These are phyloP conservation scores for Tympanopsis confertula DNA, from an alignment of 2,329 filamentous ascomycete genomes.

Conservation along the genomic window DNA sequence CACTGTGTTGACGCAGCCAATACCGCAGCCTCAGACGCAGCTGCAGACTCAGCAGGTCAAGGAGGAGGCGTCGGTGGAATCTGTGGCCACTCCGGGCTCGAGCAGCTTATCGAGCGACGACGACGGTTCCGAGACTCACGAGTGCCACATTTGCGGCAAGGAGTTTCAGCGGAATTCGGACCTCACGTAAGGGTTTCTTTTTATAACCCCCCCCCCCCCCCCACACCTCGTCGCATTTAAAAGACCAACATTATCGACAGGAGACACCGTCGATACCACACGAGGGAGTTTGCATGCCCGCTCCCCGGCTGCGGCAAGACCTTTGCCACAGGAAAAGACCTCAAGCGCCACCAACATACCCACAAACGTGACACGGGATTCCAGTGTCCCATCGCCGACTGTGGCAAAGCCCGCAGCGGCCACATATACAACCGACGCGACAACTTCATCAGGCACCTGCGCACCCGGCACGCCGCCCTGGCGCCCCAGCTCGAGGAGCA, in stretches of 20 bases:
- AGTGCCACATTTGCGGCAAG: background rate
- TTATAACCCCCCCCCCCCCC: background rate
- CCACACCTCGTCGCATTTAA: no score
- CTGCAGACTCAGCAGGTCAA: background rate
- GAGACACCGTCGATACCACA: conserved; percentile 11
- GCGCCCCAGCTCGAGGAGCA: background rate
- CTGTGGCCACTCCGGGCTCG: background rate
- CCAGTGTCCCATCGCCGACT: conserved; percentile 11
- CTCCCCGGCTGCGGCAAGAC: conserved; percentile 7
- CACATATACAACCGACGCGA: conserved; percentile 14
- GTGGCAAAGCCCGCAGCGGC: conserved; percentile 10
- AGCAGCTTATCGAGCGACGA: no score
- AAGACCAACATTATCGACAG: conserved; percentile 2
- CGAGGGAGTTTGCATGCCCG: conserved; percentile 9
- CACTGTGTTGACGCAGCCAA: no score
- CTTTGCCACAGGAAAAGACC: conserved; percentile 13
- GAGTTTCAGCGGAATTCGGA: background rate
- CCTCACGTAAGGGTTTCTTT: background rate
- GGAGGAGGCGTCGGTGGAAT: background rate
- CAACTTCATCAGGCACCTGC: conserved; percentile 13
- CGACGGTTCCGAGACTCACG: background rate
- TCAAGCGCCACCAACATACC: conserved; percentile 10
- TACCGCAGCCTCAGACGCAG: background rate
- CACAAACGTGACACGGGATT: conserved; percentile 9
- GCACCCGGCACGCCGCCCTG: conserved; percentile 9